Evolutionary conservation across 2,329 filamentous ascomycete genomes (phyloP).

Genomic region (Aspergillus intermedius): DNA sequence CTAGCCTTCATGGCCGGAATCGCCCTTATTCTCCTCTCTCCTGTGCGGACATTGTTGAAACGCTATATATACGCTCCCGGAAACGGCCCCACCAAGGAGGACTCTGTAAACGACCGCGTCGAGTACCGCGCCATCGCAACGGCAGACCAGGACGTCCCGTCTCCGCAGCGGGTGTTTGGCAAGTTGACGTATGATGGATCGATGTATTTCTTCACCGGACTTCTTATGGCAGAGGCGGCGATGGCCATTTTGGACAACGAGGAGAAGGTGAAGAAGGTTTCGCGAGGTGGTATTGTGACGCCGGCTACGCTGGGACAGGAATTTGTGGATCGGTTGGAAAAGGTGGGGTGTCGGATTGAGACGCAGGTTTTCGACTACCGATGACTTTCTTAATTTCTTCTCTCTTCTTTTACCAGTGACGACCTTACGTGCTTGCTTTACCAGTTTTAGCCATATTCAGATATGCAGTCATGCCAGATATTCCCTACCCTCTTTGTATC

Average conservation of each 20-base stretch:
- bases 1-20: constrained; percentile 41
- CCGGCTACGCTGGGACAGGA: constrained; percentile 43
- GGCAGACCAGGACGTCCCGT: constrained; percentile 32
- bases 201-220: constrained; percentile 39
- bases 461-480: too few relatives aligned
- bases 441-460: too few relatives aligned
- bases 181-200: constrained; percentile 36
- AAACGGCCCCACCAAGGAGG: constrained; percentile 43
- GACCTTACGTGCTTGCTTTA: too few relatives aligned
- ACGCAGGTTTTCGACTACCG: constrained; percentile 30
- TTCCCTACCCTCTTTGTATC: too few relatives aligned
- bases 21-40: constrained; percentile 45
- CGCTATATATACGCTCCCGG: constrained; percentile 47
- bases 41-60: constrained; percentile 47
- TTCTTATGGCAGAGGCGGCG: constrained; percentile 40
- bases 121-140: constrained; percentile 43
- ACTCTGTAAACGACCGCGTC: constrained; percentile 29
- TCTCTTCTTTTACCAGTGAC: too few relatives aligned
- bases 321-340: constrained; percentile 41
- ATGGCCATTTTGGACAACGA: constrained; percentile 40
- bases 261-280: constrained; percentile 33
- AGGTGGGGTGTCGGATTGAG: constrained; percentile 38
- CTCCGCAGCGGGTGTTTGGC: constrained; percentile 36
- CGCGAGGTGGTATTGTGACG: constrained; percentile 44
- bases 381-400: not conserved